Conservation (phyloP, 306 rosid species). For the Citrullus colocynthis region DNA sequence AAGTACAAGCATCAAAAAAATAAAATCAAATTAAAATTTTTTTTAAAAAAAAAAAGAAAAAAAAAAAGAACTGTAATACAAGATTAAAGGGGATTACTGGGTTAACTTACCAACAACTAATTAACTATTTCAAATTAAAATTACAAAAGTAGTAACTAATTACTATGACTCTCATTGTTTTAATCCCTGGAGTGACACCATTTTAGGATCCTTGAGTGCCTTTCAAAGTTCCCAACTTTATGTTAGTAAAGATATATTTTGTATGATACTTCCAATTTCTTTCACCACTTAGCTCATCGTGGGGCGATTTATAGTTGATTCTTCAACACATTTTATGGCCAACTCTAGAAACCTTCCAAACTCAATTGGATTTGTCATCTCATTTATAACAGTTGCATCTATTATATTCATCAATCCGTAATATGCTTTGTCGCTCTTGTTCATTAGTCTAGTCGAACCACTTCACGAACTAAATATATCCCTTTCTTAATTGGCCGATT, state of each 20-base stretch:
- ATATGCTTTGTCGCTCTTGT: conserved; percentile 29
- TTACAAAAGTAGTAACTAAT: too few relatives aligned
- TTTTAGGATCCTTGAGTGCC: not conserved
- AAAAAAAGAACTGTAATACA: too few relatives aligned
- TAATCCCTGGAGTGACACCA: not conserved
- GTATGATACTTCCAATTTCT: conserved; percentile 41
- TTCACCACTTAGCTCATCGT: conserved; percentile 61
- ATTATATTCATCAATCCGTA: conserved; percentile 26
- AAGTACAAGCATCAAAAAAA: too few relatives aligned
- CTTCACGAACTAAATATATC: conserved; percentile 55
- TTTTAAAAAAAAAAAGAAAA: too few relatives aligned
- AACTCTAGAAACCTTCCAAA: conserved; percentile 42
- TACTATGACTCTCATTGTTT: not conserved
- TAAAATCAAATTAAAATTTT: too few relatives aligned
- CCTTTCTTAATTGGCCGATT: conserved; percentile 60
- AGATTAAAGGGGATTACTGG: too few relatives aligned
- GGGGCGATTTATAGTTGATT: conserved; percentile 45
- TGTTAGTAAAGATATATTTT: not conserved
- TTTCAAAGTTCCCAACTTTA: not conserved
- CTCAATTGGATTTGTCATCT: conserved; percentile 24
- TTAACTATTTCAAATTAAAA: too few relatives aligned
- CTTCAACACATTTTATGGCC: conserved; percentile 57
- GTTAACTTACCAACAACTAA: too few relatives aligned
- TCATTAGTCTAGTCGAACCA: conserved; percentile 28
- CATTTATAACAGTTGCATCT: conserved; percentile 25